Evolutionary conservation across 2,329 filamentous ascomycete genomes (phyloP), one percentile per base, ranked within the genome.

Genomic region (Thelonectria rubi): DNA sequence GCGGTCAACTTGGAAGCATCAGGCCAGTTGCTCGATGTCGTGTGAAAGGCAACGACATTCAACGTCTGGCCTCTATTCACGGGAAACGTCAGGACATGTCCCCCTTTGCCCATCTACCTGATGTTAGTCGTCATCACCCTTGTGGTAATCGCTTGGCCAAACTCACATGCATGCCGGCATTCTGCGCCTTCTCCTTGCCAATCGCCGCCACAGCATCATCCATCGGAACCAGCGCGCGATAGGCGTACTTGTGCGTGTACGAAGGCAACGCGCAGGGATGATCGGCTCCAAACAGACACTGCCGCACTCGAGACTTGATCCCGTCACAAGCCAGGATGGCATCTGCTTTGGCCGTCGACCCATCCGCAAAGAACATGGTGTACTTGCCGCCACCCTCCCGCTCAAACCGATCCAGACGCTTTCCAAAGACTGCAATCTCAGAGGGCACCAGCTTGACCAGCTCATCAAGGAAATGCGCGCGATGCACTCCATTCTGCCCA

Each of bases 11-110:
- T 65, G 1, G 32, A 60, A 1, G 62, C 48, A 11, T 70, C 68
- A 2, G 55, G 45, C 77, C 78, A 79, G 2, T 73, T 68, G 4
- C 69, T 64, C 0, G 65, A 48, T 18, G 74, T 71, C 0, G 77
- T 77, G 2, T 78, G 70, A 46, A 77, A 76, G 34, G 84, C 83
- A 1, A 83, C 83, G 3, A 84, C 80, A 63, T 88, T 89, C 74
- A 88, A 80, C 0, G 80, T 81, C 30, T 79, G 76, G 10, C 85
- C 84, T 20, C 54, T 55, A 46, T 54, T 58, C 12, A 58, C 51
- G 14, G 55, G 55, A 39, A 58, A 58, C 9, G 50, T 62, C n/a
- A 58, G 21, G 14, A 88, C 72, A 65, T 89, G 87, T 0, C 82
- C 84, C 43, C 79, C 74, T 2, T 79, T 80, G 0, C 85, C 86